phyloP scores from a whole-genome alignment of 2,329 filamentous ascomycete genomes.

The Neopestalotiopsis sp. region DNA sequence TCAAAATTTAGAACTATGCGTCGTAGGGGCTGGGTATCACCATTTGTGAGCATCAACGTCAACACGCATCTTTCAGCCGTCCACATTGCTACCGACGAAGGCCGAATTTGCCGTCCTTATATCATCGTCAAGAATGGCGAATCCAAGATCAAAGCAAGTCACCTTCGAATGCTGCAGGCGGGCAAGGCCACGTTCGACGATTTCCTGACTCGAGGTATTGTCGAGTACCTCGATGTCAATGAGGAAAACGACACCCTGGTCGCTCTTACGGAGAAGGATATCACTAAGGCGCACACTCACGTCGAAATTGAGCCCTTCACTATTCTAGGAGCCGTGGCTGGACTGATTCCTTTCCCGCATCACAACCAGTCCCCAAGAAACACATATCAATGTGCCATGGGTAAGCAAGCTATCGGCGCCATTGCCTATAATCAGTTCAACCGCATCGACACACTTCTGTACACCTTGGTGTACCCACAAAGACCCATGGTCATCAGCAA shows the following conservation, averaged over 20 bases:
- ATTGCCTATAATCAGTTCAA: constrained; percentile 99
- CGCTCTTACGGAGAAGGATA: constrained; percentile 84
- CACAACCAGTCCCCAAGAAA: constrained; percentile 99
- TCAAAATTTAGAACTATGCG: constrained; percentile 84
- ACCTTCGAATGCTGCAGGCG: constrained; percentile 80
- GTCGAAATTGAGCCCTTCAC: constrained; percentile 98
- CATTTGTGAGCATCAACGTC: constrained; percentile 95
- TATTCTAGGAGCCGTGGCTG: constrained; percentile 91
- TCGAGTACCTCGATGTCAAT: constrained; percentile 97
- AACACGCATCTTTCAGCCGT: constrained; percentile 92
- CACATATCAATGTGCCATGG: constrained; percentile 99
- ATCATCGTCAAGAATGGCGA: constrained; percentile 92
- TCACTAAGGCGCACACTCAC: constrained; percentile 85
- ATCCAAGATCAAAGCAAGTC: constrained; percentile 78
- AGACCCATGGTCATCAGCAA: constrained; percentile 97
- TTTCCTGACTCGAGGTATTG: constrained; percentile 85
- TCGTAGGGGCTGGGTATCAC: constrained; percentile 88
- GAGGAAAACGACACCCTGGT: constrained; percentile 98
- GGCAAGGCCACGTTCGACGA: constrained; percentile 92
- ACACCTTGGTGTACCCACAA: constrained; percentile 97
- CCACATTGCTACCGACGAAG: constrained; percentile 96
- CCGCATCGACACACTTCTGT: constrained; percentile 93
- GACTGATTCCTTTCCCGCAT: constrained; percentile 95
- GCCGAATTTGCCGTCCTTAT: constrained; percentile 91
- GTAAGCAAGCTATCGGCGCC: constrained; percentile 98